These are phyloP conservation scores for Xerocomus cyaneibrunnescens DNA, from an alignment of 1,284 basidiomycete genomes.

Conservation along the genomic window DNA sequence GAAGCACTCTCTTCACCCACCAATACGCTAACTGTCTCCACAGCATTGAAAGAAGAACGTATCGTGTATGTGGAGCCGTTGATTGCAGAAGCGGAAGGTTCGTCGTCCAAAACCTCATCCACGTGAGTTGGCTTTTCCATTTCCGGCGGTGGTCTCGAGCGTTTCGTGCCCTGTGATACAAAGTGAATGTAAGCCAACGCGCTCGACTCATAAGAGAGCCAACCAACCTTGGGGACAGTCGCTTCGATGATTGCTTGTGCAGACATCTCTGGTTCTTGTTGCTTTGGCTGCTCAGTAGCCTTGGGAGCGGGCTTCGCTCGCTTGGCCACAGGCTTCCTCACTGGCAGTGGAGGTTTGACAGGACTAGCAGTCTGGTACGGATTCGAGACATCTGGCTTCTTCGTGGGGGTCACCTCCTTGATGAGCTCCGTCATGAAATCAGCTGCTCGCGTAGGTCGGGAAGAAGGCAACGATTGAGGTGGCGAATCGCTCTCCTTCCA, in stretches of 20 bases:
- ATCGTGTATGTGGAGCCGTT: constrained; percentile 25
- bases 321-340: constrained; percentile 41
- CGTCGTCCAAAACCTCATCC: constrained; percentile 11
- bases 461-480: constrained; percentile 37
- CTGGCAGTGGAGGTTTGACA: constrained; percentile 42
- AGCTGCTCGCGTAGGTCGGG: constrained; percentile 57
- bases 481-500: constrained; percentile 52
- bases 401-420: constrained; percentile 61
- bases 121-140: constrained; percentile 23
- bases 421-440: constrained; percentile 65
- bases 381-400: constrained; percentile 63
- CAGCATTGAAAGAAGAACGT: background rate
- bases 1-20: constrained; percentile 37
- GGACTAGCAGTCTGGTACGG: constrained; percentile 69
- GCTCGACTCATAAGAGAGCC: background rate
- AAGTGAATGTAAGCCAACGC: constrained; percentile 1
- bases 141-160: constrained; percentile 60
- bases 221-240: constrained; percentile 63
- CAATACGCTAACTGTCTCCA: constrained; percentile 29
- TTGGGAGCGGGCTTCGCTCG: constrained; percentile 31
- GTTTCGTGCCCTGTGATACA: constrained; percentile 59
- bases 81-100: constrained; percentile 20
- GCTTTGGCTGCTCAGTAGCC: constrained; percentile 34
- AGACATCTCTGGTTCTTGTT: constrained; percentile 41
- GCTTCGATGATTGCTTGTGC: constrained; percentile 69